Base-by-base conservation (phyloP, 1,284 basidiomycete genomes). In the Leccinum pachyderme region DNA sequence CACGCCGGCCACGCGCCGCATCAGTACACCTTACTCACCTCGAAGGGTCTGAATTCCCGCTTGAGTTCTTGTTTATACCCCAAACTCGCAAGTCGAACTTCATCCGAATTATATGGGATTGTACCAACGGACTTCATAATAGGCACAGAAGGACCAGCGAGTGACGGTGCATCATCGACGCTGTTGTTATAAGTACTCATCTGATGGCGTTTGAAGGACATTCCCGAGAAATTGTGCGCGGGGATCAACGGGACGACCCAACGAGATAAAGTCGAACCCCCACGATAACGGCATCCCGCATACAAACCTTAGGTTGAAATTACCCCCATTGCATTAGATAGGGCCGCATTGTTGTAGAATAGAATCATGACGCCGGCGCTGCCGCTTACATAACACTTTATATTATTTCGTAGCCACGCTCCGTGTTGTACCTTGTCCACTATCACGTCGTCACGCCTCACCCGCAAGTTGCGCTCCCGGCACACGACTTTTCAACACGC, bases 41-140 rank as follows among this genome's bases (percentile, higher is more conserved):
- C 65, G 25, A 67, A 39, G 25, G 54, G 29, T 31, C 9, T 31
- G 18, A 67, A 69, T 4, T 47, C 68, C n/a, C 74, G 69, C 49
- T 70, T 73, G 61, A 76, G 69, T 60, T 79, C 78, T 51, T 78
- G 76, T 52, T 74, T 73, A 60, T 80, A 80, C 11, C 77, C 74
- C 9, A 74, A 61, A 15, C 56, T 55, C 1, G 70, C 73, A 9
- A 75, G 65, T n/a, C 70, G 46, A 6, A 54, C 61, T 44, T 72
- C 72, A 54, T 75, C 74, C 1, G 53, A 56, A 43, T 47, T 24
- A 12, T 60, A 29, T 35, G 15, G 13, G 22, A 22, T 25, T 15
- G 33, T 18, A 28, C 8, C 29, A 45, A 11, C 7, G 41, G 44
- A 45, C 7, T 12, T 39, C 56, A 57, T 53, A 9, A n/a, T 22